These are phyloP conservation scores for Zygoascus bituminiphila DNA, from an alignment of 805 yeast genomes.

Conservation along the genomic window DNA sequence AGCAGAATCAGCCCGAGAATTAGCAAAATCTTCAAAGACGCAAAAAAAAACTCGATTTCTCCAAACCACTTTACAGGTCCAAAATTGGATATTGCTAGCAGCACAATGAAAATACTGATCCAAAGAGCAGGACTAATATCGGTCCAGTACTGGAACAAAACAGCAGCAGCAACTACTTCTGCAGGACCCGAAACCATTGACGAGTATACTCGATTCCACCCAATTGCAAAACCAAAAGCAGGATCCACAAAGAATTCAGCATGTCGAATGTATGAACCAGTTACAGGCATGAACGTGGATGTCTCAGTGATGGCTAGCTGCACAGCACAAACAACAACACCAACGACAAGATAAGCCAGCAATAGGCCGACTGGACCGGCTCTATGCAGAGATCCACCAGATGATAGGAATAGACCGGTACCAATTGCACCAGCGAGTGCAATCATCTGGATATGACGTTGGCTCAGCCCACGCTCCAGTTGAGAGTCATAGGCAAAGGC, in stretches of 20 bases:
- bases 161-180: constrained; percentile 71
- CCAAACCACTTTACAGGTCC: constrained; percentile 42
- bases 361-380: constrained; percentile 66
- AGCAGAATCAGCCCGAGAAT: constrained; percentile 57
- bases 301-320: constrained; percentile 69
- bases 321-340: constrained; percentile 54
- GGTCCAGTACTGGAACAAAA: constrained; percentile 74
- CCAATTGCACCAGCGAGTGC: constrained; percentile 79
- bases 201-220: constrained; percentile 71
- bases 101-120: constrained; percentile 47
- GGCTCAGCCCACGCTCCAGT: constrained; percentile 6
- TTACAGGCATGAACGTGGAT: constrained; percentile 64
- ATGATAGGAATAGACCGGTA: constrained; percentile 66
- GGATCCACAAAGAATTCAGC: constrained; percentile 69
- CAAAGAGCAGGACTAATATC: constrained; percentile 67
- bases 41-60: constrained; percentile 47
- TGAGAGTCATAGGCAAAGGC: constrained; percentile 3
- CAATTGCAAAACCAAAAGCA: constrained; percentile 63
- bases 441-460: constrained; percentile 63
- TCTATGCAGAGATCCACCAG: constrained; percentile 50
- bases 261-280: constrained; percentile 66
- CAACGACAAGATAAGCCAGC: constrained; percentile 62
- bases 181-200: constrained; percentile 72
- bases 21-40: constrained; percentile 54
- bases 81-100: constrained; percentile 23